Conservation (phyloP, 2,329 filamentous ascomycete species). For the Hypocreales sp. region DNA sequence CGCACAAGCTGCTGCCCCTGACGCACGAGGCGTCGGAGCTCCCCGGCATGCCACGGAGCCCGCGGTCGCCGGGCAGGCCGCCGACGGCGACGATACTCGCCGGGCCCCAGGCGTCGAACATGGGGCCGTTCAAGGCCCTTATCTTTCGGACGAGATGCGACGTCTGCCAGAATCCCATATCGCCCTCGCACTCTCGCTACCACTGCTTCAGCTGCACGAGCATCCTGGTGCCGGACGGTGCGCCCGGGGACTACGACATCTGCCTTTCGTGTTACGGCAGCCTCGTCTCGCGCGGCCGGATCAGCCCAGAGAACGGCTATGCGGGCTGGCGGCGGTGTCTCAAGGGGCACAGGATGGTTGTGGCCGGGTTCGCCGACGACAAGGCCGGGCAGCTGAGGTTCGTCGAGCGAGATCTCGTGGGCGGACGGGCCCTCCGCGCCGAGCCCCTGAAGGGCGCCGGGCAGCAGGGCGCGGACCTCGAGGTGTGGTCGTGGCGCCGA, state of each 20-base stretch:
- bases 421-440: slow-evolving; percentile 54
- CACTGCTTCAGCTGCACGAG: slow-evolving; percentile 67
- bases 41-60: slow-evolving; percentile 20
- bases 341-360: slow-evolving; percentile 68
- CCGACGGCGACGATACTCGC: slow-evolving; percentile 31
- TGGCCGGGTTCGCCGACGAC: slow-evolving; percentile 59
- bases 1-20: slow-evolving; percentile 65
- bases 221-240: slow-evolving; percentile 25
- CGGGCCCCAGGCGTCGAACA: slow-evolving; percentile 26
- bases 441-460: slow-evolving; percentile 28
- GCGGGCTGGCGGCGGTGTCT: slow-evolving; percentile 74
- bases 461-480: slow-evolving; percentile 16
- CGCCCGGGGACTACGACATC: slow-evolving; percentile 70
- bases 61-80: slow-evolving; percentile 27
- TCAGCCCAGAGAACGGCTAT: slow-evolving; percentile 61
- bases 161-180: slow-evolving; percentile 58
- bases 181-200: slow-evolving; percentile 52
- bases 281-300: slow-evolving; percentile 45
- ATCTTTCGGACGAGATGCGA: slow-evolving; percentile 66
- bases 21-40: slow-evolving; percentile 35
- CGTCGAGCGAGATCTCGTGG: slow-evolving; percentile 59
- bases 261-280: slow-evolving; percentile 64
- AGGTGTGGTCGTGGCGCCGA: slow-evolving; percentile 37
- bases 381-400: slow-evolving; percentile 51
- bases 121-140: slow-evolving; percentile 48